phyloP scores from a whole-genome alignment of 192 early-diverging fungal genomes.

The Chytriomyces sp. region DNA sequence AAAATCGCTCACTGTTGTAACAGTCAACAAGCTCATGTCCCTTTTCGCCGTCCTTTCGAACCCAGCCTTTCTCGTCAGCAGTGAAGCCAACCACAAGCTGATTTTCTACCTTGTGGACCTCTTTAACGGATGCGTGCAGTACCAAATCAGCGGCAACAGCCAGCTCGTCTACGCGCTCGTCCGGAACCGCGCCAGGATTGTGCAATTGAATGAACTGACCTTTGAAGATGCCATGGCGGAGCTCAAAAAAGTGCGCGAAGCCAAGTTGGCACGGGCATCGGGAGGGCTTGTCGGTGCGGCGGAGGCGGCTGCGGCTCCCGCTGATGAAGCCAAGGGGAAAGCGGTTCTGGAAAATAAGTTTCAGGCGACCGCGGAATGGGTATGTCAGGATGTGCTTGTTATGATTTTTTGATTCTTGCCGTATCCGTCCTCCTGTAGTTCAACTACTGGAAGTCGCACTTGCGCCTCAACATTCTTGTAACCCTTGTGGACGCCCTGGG shows the following conservation, averaged over 20 bases:
- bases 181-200: slow-evolving; percentile 70
- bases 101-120: slow-evolving; percentile 77
- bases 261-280: slow-evolving; percentile 38
- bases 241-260: slow-evolving; percentile 55
- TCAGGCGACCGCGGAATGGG: slow-evolving; percentile 72
- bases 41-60: slow-evolving; percentile 78
- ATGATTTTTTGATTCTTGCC: slow-evolving; percentile 29
- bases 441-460: slow-evolving; percentile 63
- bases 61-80: slow-evolving; percentile 77
- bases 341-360: slow-evolving; percentile 60
- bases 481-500: slow-evolving; percentile 65
- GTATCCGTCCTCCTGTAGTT: slow-evolving; percentile 40
- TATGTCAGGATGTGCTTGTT: slow-evolving; percentile 40
- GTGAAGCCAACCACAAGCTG: slow-evolving; percentile 74
- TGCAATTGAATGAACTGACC: slow-evolving; percentile 67
- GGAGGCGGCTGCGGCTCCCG: background rate
- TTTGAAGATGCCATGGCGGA: slow-evolving; percentile 66
- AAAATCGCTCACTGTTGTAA: slow-evolving; percentile 69
- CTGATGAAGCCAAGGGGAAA: background rate
- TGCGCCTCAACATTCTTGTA: slow-evolving; percentile 73
- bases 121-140: slow-evolving; percentile 83
- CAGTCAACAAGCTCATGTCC: slow-evolving; percentile 72
- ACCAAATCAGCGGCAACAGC: slow-evolving; percentile 80
- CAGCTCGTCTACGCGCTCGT: slow-evolving; percentile 81
- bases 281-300: background rate